Evolutionary conservation across 305 asterid genomes (phyloP).

Genomic region (Fraxinus greggii): DNA sequence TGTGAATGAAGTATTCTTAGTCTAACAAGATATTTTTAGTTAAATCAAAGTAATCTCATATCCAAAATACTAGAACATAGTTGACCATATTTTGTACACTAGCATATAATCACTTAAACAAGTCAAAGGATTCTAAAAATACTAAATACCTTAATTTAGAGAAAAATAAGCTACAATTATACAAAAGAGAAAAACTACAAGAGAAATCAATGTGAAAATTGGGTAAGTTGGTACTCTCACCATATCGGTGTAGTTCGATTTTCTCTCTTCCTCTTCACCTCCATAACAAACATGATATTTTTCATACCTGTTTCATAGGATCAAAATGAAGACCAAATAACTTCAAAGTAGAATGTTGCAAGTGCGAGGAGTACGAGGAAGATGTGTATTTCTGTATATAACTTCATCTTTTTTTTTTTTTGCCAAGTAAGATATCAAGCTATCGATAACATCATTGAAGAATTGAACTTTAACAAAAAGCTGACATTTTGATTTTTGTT

Average conservation of each 20-base stretch:
- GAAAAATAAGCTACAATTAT: not conserved
- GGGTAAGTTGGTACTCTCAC: conserved; percentile 40
- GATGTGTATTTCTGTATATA: not conserved
- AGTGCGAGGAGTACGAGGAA: not conserved
- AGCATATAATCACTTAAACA: not conserved
- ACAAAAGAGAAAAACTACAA: not conserved
- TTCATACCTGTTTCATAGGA: conserved; percentile 63
- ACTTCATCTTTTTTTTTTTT: not conserved
- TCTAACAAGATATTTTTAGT: not conserved
- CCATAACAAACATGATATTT: conserved; percentile 91
- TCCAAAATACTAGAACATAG: not conserved
- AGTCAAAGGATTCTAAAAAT: not conserved
- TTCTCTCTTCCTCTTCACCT: conserved; percentile 88
- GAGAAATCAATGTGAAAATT: conserved; percentile 1
- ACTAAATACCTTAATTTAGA: not conserved
- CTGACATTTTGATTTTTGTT: not conserved
- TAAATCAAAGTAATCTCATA: conserved; percentile 2
- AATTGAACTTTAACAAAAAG: not conserved
- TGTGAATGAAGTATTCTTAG: not conserved
- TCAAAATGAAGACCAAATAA: conserved; percentile 1
- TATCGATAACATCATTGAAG: not conserved
- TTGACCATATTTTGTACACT: not conserved
- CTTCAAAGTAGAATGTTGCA: not conserved
- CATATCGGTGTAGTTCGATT: conserved; percentile 87
- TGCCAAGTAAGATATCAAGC: not conserved